phyloP scores from a whole-genome alignment of 148 eudicot species.

The Talinum fruticosum region DNA sequence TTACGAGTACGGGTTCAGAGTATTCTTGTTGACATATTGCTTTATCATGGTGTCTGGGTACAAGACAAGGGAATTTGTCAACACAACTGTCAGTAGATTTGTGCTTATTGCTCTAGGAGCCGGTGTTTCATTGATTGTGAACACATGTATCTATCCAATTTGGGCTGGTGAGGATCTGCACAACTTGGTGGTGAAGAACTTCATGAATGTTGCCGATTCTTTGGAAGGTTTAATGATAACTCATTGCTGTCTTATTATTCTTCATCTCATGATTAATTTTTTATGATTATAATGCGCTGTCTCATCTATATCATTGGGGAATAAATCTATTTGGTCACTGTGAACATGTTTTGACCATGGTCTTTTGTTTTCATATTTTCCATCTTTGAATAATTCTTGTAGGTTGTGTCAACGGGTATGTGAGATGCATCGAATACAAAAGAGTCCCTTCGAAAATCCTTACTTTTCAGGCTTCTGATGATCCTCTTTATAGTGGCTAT shows the following conservation, averaged over 20 bases:
- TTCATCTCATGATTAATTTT: not conserved
- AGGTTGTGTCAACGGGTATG: conserved; percentile 77
- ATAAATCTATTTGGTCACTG: not conserved
- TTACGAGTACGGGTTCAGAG: conserved; percentile 92
- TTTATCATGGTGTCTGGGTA: conserved; percentile 87
- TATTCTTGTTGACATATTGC: conserved; percentile 82
- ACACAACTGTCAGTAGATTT: conserved; percentile 75
- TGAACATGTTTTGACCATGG: not conserved
- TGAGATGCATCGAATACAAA: conserved; percentile 68
- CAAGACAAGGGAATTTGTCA: conserved; percentile 61
- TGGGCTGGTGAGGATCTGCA: conserved; percentile 99
- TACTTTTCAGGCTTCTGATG: conserved; percentile 79
- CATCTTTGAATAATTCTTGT: conserved; percentile 22
- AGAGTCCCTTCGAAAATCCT: conserved; percentile 79
- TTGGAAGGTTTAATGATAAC: conserved; percentile 61
- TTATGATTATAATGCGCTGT: not conserved
- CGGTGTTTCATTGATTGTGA: conserved; percentile 63
- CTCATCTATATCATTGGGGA: not conserved
- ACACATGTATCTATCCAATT: conserved; percentile 76
- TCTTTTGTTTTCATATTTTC: conserved; percentile 21
- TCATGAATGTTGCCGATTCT: conserved; percentile 71
- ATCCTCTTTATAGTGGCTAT: conserved; percentile 75
- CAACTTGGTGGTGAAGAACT: conserved; percentile 74
- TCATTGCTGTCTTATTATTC: not conserved
- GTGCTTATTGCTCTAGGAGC: conserved; percentile 90